These are phyloP conservation scores for Ramularia endophylla DNA, from an alignment of 2,329 filamentous ascomycete genomes.

Conservation along the genomic window DNA sequence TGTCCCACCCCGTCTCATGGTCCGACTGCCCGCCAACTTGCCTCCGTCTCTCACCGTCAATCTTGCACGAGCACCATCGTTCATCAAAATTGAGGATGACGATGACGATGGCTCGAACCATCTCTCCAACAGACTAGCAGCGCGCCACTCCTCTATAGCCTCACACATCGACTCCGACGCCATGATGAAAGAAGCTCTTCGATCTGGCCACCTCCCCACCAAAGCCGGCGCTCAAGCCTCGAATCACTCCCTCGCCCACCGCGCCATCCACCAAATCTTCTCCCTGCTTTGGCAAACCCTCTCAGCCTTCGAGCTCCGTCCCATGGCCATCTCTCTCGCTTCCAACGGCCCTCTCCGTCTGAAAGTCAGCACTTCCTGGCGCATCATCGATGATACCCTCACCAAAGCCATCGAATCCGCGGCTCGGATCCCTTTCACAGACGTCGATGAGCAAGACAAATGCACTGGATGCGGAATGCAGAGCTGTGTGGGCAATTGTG, in stretches of 20 bases:
- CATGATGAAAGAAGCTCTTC: too few species aligned
- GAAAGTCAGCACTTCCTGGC: slow-evolving; percentile 3
- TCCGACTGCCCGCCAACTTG: background rate
- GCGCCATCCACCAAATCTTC: slow-evolving; percentile 14
- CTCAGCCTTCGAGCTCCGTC: slow-evolving; percentile 15
- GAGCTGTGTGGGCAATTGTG: slow-evolving; percentile 9
- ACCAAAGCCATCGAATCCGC: slow-evolving; percentile 7
- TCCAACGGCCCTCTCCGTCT: background rate
- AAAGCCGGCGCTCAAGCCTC: background rate
- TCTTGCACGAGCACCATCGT: too few species aligned
- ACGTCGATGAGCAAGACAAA: background rate
- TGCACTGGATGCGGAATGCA: slow-evolving; percentile 7
- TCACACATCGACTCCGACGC: too few species aligned
- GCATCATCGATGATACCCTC: slow-evolving; percentile 16
- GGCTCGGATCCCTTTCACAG: slow-evolving; percentile 1
- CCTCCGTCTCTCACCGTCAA: too few species aligned
- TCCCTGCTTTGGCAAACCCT: slow-evolving; percentile 15
- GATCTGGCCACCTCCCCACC: too few species aligned
- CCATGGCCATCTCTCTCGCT: background rate
- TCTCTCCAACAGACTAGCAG: too few species aligned
- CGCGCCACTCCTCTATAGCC: too few species aligned
- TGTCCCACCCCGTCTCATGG: background rate
- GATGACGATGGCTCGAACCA: too few species aligned
- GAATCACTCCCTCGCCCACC: slow-evolving; percentile 11
- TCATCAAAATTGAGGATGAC: too few species aligned